Percentiles rank a stretch among this genome's conserved stretches.
phyloP scores from a whole-genome alignment of 768 basidiomycete species.

The Lactarius akahatsu region DNA sequence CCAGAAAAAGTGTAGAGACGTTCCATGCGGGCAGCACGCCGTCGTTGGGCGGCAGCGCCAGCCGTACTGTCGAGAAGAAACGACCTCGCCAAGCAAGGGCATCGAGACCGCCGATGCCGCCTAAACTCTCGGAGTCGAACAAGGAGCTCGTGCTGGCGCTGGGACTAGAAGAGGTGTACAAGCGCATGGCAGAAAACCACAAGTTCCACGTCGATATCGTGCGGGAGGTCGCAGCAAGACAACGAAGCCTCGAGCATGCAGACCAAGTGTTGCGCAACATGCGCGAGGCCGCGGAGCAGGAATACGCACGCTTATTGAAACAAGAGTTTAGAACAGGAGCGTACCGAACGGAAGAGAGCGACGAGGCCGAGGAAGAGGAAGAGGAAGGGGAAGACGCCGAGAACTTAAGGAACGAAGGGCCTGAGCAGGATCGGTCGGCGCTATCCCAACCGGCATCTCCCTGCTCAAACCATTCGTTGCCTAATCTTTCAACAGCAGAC shows the following conservation, averaged over 20 bases:
- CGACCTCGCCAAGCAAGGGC: conserved; percentile 3
- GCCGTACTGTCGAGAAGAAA: conserved; percentile 11
- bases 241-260: conserved; percentile 40
- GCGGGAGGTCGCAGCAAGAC: conserved; percentile 38
- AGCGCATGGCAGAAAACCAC: conserved; percentile 46
- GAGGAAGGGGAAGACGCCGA: conserved; percentile 14
- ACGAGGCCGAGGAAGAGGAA: conserved; percentile 18
- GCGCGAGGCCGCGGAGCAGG: conserved; percentile 40
- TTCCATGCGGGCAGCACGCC: conserved; percentile 7
- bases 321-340: conserved; percentile 3
- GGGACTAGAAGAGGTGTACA: conserved; percentile 38
- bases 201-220: conserved; percentile 45
- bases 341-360: conserved; percentile 18
- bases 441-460: neutral
- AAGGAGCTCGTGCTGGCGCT: conserved; percentile 31
- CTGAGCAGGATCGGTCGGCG: neutral
- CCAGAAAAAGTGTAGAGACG: conserved; percentile 2
- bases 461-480: neutral
- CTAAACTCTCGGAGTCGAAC: conserved; percentile 28
- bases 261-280: conserved; percentile 42
- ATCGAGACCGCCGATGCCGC: conserved; percentile 8
- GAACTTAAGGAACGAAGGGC: conserved; percentile 15
- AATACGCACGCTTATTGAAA: conserved; percentile 17
- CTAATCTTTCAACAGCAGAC: neutral
- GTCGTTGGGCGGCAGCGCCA: conserved; percentile 14